Percentiles rank a stretch among this genome's conserved stretches.
phyloP scores from a whole-genome alignment of 345 rosid species.

The Salix brachista region DNA sequence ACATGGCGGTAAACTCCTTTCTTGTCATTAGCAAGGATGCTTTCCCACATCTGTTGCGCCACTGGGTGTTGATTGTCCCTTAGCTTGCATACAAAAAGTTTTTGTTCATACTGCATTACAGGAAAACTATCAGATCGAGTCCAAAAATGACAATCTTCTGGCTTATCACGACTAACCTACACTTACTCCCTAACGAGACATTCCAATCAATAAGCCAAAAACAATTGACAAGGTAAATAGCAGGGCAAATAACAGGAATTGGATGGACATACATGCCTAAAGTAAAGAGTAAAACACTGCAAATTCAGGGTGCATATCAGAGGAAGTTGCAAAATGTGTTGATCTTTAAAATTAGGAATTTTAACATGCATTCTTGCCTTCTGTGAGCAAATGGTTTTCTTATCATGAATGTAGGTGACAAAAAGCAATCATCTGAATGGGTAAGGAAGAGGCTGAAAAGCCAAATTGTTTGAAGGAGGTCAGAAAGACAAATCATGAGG shows the following conservation, averaged over 20 bases:
- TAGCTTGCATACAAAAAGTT: slow-evolving; percentile 44
- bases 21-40: slow-evolving; percentile 61
- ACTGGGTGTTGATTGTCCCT: slow-evolving; percentile 42
- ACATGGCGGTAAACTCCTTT: slow-evolving; percentile 65
- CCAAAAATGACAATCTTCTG: too few species aligned
- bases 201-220: too few species aligned
- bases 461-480: too few species aligned
- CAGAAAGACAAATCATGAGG: not conserved
- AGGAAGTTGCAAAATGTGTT: not conserved
- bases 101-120: slow-evolving; percentile 58
- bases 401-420: not conserved
- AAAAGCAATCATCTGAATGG: not conserved
- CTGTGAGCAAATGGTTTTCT: not conserved
- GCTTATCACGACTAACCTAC: too few species aligned
- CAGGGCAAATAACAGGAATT: too few species aligned
- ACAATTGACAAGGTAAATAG: too few species aligned
- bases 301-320: not conserved
- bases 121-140: slow-evolving; percentile 6
- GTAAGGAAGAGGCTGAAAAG: not conserved
- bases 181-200: too few species aligned
- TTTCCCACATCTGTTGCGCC: slow-evolving; percentile 55
- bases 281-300: not conserved
- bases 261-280: not conserved
- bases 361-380: not conserved
- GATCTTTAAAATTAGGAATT: not conserved